Evolutionary conservation across 495 filamentous ascomycete genomes (phyloP).

Genomic region (Cenococcum geophilum): DNA sequence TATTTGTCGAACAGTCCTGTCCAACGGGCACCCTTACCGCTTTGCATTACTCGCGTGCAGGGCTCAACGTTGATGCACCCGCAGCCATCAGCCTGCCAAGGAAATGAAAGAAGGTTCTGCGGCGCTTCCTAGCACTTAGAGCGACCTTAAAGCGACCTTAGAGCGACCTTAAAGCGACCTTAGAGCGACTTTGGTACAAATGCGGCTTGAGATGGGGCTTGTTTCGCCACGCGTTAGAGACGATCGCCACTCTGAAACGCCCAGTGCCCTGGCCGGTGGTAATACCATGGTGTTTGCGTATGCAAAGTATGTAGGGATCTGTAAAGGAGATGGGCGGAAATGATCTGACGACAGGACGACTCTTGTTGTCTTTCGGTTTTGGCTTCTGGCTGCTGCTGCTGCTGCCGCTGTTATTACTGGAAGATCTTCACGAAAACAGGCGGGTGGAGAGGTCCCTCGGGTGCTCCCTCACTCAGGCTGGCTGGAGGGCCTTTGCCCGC

Average conservation of each 20-base stretch:
- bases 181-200: background rate
- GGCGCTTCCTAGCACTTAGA: background rate
- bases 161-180: no score
- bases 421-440: no score
- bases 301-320: background rate
- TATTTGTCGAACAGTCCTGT: no score
- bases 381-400: no score
- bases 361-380: no score
- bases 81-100: background rate
- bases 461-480: no score
- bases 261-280: background rate
- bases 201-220: background rate
- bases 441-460: no score
- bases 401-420: no score
- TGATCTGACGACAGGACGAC: background rate
- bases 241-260: constrained; percentile 2
- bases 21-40: background rate
- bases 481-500: no score
- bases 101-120: background rate
- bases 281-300: background rate
- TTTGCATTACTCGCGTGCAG: background rate
- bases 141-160: no score
- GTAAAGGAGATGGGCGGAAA: background rate
- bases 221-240: constrained; percentile 5
- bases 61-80: background rate